Conservation (phyloP, 495 filamentous ascomycete species). For the Pseudoneurospora amorphoporcata region DNA sequence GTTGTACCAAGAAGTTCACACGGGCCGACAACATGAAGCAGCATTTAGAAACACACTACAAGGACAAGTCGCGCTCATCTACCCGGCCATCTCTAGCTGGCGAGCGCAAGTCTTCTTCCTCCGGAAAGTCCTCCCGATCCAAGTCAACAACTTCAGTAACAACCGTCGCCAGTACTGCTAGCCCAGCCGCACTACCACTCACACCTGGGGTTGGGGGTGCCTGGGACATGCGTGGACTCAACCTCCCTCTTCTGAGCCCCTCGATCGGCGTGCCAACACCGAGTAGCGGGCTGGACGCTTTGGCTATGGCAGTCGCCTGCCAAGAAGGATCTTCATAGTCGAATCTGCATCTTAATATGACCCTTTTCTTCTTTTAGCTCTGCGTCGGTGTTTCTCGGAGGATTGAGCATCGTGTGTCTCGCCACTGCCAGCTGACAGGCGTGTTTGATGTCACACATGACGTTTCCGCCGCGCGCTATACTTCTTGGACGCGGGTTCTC, state of each 20-base stretch:
- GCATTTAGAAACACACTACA: slow-evolving; percentile 80
- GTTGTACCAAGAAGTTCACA: slow-evolving; percentile 87
- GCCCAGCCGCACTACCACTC: neutral
- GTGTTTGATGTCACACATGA: neutral
- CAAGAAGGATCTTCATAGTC: slow-evolving; percentile 23
- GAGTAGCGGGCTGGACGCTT: slow-evolving; percentile 31
- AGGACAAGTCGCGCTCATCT: slow-evolving; percentile 35
- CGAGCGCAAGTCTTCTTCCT: slow-evolving; percentile 25
- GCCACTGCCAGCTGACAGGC: neutral
- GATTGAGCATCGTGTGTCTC: neutral
- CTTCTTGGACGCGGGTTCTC: neutral
- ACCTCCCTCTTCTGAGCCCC: slow-evolving; percentile 26
- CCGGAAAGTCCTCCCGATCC: slow-evolving; percentile 20
- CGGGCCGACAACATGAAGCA: slow-evolving; percentile 99
- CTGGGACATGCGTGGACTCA: slow-evolving; percentile 36
- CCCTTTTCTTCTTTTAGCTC: neutral
- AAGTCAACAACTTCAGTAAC: slow-evolving; percentile 6
- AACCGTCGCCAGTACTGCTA: neutral
- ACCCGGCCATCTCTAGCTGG: slow-evolving; percentile 11
- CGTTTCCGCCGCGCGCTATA: neutral
- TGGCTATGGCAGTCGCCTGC: slow-evolving; percentile 30
- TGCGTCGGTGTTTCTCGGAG: neutral
- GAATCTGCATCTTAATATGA: neutral
- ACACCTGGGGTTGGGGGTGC: slow-evolving; percentile 15
- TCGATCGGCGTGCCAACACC: slow-evolving; percentile 19